A percentile compares a stretch with the other conserved stretches of the same genome.
These are phyloP conservation scores for Boletus fagicola DNA, from an alignment of 768 basidiomycete species.

Conservation along the genomic window DNA sequence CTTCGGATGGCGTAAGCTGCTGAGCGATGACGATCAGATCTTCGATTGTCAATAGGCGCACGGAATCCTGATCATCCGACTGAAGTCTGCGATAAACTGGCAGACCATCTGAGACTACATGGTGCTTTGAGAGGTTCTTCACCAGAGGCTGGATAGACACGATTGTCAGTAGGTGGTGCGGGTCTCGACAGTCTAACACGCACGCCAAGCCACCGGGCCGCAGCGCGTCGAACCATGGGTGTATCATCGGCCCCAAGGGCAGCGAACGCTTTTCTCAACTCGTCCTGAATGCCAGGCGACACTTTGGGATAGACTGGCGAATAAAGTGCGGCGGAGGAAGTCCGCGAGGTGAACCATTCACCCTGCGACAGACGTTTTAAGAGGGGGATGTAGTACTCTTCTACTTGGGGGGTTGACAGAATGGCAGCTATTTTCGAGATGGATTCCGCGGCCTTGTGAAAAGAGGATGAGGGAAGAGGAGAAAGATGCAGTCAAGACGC, in stretches of 20 bases:
- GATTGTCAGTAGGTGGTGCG: slow-evolving; percentile 12
- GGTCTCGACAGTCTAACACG: slow-evolving; percentile 33
- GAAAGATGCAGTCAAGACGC: neutral
- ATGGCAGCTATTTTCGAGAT: slow-evolving; percentile 85
- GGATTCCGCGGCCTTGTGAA: slow-evolving; percentile 84
- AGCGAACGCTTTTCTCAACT: slow-evolving; percentile 81
- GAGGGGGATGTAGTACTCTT: slow-evolving; percentile 89
- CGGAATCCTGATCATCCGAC: slow-evolving; percentile 96
- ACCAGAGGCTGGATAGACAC: slow-evolving; percentile 60
- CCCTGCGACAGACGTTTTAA: slow-evolving; percentile 85
- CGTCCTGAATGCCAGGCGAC: slow-evolving; percentile 71
- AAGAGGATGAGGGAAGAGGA: slow-evolving; percentile 5
- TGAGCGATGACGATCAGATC: slow-evolving; percentile 91
- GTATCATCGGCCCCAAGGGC: slow-evolving; percentile 90
- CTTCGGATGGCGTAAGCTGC: slow-evolving; percentile 81
- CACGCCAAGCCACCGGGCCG: slow-evolving; percentile 95
- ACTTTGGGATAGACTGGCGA: slow-evolving; percentile 86
- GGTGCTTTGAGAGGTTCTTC: slow-evolving; percentile 72
- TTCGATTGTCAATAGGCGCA: slow-evolving; percentile 91
- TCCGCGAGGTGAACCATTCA: slow-evolving; percentile 99
- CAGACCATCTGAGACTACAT: slow-evolving; percentile 83
- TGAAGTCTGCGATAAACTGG: slow-evolving; percentile 93
- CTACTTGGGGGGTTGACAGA: slow-evolving; percentile 76
- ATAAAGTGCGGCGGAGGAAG: slow-evolving; percentile 92
- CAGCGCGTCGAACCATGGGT: slow-evolving; percentile 96